phyloP scores from a whole-genome alignment of 1,284 basidiomycete genomes.

The Ceraceosorus bombacis region DNA sequence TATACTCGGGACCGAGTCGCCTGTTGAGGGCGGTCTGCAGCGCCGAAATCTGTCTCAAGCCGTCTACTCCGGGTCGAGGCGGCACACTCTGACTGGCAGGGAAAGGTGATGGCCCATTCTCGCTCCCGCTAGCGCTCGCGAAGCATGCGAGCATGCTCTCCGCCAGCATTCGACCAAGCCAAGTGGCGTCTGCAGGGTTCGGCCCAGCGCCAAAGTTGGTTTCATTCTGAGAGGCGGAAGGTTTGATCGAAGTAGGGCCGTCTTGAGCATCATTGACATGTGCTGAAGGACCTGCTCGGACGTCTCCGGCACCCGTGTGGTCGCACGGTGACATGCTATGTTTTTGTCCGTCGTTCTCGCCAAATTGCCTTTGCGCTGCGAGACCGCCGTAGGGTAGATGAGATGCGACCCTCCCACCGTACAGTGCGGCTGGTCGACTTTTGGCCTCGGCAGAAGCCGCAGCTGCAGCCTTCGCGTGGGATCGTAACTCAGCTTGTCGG shows the following conservation, averaged over 20 bases:
- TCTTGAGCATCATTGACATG: no score
- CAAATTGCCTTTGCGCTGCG: no score
- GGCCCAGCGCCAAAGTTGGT: background rate
- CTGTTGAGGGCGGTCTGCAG: conserved; percentile 76
- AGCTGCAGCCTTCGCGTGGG: no score
- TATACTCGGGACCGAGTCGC: conserved; percentile 86
- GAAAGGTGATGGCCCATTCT: background rate
- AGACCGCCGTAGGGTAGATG: no score
- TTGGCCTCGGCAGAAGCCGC: no score
- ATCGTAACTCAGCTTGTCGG: no score
- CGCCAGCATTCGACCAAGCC: background rate
- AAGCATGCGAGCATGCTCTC: background rate
- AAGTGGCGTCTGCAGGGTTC: background rate
- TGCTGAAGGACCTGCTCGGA: no score
- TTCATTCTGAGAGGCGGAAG: background rate
- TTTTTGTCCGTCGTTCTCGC: no score
- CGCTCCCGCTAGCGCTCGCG: background rate
- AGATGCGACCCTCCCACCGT: no score
- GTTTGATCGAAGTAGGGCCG: background rate
- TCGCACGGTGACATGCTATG: no score
- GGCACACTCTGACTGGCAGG: background rate
- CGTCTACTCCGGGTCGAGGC: conserved; percentile 6
- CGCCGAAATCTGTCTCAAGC: conserved; percentile 53
- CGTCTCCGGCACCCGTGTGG: no score
- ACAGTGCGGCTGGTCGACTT: no score